Percentiles rank a stretch among this genome's conserved stretches.
These are phyloP conservation scores for Euptelea pleiosperma DNA, from an alignment of 164 flowering plant species.

Conservation along the genomic window DNA sequence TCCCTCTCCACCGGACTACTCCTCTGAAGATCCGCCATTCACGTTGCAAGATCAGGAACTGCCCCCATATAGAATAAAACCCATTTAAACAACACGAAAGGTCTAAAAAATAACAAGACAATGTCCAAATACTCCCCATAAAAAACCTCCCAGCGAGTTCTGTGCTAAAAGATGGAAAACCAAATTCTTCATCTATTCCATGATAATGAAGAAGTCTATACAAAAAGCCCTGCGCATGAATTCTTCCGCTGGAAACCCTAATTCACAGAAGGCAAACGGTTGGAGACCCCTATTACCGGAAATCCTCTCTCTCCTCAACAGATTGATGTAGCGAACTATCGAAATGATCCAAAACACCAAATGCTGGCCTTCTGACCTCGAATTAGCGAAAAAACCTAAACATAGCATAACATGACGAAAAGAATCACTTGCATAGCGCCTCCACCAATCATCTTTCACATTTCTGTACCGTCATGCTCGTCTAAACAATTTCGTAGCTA, in stretches of 20 bases:
- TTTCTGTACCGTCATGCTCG: background rate
- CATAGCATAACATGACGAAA: background rate
- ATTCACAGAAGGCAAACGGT: background rate
- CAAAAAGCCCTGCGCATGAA: background rate
- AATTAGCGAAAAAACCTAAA: background rate
- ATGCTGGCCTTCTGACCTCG: background rate
- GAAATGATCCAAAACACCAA: slow-evolving; percentile 2
- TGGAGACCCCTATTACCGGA: background rate
- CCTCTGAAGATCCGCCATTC: slow-evolving; percentile 77
- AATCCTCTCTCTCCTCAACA: background rate
- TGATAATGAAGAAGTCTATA: background rate
- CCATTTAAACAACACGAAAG: slow-evolving; percentile 43
- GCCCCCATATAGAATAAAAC: slow-evolving; percentile 26
- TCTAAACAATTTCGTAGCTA: slow-evolving; percentile 2
- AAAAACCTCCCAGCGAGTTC: slow-evolving; percentile 18
- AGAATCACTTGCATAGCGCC: background rate
- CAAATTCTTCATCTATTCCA: slow-evolving; percentile 20
- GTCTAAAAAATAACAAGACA: background rate
- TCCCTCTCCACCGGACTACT: slow-evolving; percentile 58
- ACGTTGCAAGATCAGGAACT: slow-evolving; percentile 36
- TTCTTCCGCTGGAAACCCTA: slow-evolving; percentile 1
- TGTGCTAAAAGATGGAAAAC: slow-evolving; percentile 5
- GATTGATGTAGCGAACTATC: slow-evolving; percentile 5
- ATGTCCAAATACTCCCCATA: slow-evolving; percentile 26
- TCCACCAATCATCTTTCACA: background rate